Evolutionary conservation across 164 flowering plant species (phyloP).

Genomic region (Annona squamosa): DNA sequence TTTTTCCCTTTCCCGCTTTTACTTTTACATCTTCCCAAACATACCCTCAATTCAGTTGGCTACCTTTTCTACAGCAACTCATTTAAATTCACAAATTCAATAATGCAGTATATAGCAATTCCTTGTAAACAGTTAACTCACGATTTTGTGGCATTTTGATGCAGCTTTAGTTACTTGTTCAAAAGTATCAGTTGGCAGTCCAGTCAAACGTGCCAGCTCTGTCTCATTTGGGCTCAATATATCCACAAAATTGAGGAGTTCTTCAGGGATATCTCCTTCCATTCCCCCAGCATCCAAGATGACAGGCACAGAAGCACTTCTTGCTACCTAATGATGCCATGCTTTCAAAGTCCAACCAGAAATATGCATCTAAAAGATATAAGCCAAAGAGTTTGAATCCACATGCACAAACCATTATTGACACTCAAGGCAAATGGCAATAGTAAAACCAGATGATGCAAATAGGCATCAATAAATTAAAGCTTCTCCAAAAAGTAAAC

Average conservation of each 20-base stretch:
- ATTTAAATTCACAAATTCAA: too few species aligned
- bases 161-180: slow-evolving; percentile 72
- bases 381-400: not conserved
- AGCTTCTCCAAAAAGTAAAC: not conserved
- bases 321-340: slow-evolving; percentile 56
- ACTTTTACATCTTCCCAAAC: too few species aligned
- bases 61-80: too few species aligned
- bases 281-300: slow-evolving; percentile 92
- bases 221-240: slow-evolving; percentile 89
- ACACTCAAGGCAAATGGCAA: not conserved
- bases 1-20: too few species aligned
- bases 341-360: slow-evolving; percentile 4
- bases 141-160: slow-evolving; percentile 67
- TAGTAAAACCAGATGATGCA: not conserved
- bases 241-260: slow-evolving; percentile 58
- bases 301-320: slow-evolving; percentile 69
- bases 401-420: not conserved
- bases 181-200: slow-evolving; percentile 71
- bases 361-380: not conserved
- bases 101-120: too few species aligned
- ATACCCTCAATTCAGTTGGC: too few species aligned
- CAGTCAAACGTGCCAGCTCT: slow-evolving; percentile 77
- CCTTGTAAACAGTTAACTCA: slow-evolving; percentile 21
- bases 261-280: slow-evolving; percentile 70
- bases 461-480: not conserved